Evolutionary conservation across 1,139 yeast species (phyloP).

Genomic region (Tardiomyces blankii): DNA sequence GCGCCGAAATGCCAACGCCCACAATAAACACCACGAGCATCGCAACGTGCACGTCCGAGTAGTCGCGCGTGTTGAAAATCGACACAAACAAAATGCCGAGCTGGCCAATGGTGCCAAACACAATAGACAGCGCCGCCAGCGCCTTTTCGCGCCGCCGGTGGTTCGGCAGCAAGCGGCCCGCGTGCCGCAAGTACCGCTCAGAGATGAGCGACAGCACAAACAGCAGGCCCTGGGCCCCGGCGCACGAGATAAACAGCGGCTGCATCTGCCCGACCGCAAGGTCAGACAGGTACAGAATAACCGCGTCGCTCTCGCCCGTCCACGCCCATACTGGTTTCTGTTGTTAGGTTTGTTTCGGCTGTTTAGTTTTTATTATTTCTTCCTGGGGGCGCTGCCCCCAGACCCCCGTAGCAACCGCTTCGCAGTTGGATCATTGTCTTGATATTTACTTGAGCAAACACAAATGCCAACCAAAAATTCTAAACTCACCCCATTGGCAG

Average conservation of each 20-base stretch:
- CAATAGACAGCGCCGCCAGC: conserved; percentile 41
- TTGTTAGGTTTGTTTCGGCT: conserved; percentile 10
- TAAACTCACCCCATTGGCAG: conserved; percentile 46
- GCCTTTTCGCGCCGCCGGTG: conserved; percentile 37
- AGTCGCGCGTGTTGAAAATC: conserved; percentile 56
- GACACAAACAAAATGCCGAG: conserved; percentile 67
- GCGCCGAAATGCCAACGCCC: conserved; percentile 54
- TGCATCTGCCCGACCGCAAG: conserved; percentile 78
- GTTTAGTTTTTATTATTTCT: conserved; percentile 1
- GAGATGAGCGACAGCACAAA: conserved; percentile 55
- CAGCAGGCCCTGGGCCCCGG: conserved; percentile 69
- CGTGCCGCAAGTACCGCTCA: conserved; percentile 45
- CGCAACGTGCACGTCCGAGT: conserved; percentile 49
- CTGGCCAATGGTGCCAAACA: conserved; percentile 55
- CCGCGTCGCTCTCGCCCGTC: conserved; percentile 33
- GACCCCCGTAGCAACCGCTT: too few species aligned
- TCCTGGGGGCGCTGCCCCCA: conserved; percentile 1
- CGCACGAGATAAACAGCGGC: conserved; percentile 73
- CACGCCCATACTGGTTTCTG: conserved; percentile 48
- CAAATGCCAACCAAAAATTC: too few species aligned
- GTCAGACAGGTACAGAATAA: conserved; percentile 69
- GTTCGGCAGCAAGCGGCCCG: conserved; percentile 44
- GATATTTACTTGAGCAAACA: too few species aligned
- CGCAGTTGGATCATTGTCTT: not conserved
- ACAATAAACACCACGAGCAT: conserved; percentile 69